Base-by-base conservation (phyloP, 140 eudicot species). In the Ambrosia hybrid region DNA sequence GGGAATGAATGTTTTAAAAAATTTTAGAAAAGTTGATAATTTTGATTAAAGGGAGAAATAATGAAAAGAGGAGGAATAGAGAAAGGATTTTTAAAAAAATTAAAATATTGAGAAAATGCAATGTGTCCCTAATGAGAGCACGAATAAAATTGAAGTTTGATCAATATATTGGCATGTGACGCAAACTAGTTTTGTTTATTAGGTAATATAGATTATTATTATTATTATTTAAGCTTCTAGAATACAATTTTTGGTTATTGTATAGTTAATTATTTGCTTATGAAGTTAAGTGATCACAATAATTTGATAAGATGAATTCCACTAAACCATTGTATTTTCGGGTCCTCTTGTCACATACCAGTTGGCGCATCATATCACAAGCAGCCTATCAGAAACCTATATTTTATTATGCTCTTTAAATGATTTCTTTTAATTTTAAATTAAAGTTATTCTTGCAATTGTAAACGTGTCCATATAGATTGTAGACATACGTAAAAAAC, bases 301-400 rank as follows among this genome's bases (percentile, higher is more conserved):
- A 79, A 79, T 61, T 79, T 83, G 87, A 83, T 70, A 75, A 75
- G 87, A 79, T 79, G 62, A 70, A 74, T 78, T 57, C 87, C 83
- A 83, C 82, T 83, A 79, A 83, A 71, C 84, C 76, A 75, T 71
- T 45, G 71, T 77, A 68, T 62, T 74, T 57, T 67, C 67, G 79
- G 79, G 76, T 73, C 80, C 78, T 46, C 77, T 71, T 81, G 78
- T 71, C 79, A 72, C 60, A 64, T 65, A 69, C 74, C 13, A 70
- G 73, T 74, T 69, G 79, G 80, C 21, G 78, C 74, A 78, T 78
- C 82, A 78, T 78, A 72, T 78, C 82, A 72, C 37, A 78, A 65
- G 62, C 74, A 72, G 74, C 78, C 78, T 78, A 78, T 67, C 55
- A 61, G 36, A 4, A 4, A 4, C 1, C 12, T 61, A 9, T 36